Base-by-base conservation (phyloP, 2,329 filamentous ascomycete species). In the Zymoseptoria ardabiliae region DNA sequence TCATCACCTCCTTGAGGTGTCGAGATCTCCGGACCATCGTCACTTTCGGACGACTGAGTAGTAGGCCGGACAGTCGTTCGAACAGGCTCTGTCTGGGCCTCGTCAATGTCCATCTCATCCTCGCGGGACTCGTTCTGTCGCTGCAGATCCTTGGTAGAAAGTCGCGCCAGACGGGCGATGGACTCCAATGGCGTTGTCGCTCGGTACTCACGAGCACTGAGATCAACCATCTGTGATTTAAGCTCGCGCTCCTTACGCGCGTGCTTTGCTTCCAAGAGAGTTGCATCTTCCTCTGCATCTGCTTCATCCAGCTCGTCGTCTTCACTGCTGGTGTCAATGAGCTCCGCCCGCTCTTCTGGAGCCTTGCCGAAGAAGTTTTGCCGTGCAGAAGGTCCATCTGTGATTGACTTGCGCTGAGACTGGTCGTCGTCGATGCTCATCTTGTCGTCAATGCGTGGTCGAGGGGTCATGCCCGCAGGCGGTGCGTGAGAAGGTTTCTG, bases 221-320 rank as follows among this genome's bases (percentile, higher is more conserved):
- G 63, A 58, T 80, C 77, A 21, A 76, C 70, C 56, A 75, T 72
- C 60, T 76, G 74, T 3, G 75, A 70, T 62, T 77, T 75, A 5
- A 80, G 70, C 54, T 72, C 70, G 11, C 77, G 69, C 63, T 77
- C 78, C 59, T 78, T 73, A 9, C 74, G 70, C 50, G 77, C 76
- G 61, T 78, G 79, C 54, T 77, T 79, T 4, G 74, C 75, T 66
- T 79, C 76, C 20, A 75, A 74, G 30, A 77, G 72, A 8, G 76
- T 76, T 56, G 77, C 75, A 56, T 79, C 77, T 62, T 79, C 76
- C 59, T 80, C 77, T 10, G 77, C 69, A 62, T 79, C 77, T 56
- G 78, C 70, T 54, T 77, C 77, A 55, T 80, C 78, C 35, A 45
- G 4, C 35, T 45, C 35, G 13, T 45, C 35, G 20, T 80, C 78